Evolutionary conservation across 495 filamentous ascomycete species (phyloP), one percentile per base, ranked within the genome.

Genomic region (Podospora didyma): DNA sequence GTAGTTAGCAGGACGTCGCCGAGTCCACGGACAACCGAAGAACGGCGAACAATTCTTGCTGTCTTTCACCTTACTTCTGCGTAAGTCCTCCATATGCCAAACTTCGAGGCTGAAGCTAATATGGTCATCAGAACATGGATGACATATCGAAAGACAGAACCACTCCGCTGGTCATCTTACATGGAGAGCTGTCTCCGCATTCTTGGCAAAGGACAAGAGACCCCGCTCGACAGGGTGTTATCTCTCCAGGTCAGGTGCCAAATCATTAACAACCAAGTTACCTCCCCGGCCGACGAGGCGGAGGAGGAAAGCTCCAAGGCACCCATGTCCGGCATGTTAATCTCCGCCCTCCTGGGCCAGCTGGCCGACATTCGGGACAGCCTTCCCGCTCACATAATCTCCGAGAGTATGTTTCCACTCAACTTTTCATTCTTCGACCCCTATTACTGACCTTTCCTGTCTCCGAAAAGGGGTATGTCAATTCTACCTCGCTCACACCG

Each of bases 281-380:
- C 19, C 19, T 24, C 2, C 2, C 16, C 37, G 11, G 6, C 23
- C 21, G 39, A 21, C 37, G 51, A 45, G 0, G 5, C 2, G 0
- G 35, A 7, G 39, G 51, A 45, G 7, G 39, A 7, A 17, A 4
- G 20, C 11, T 12, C 20, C 41, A 41, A 31, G 10, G 37, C 31
- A 17, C 52, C 24, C 34, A 16, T 42, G n/a, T 57, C 61, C 6
- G 2, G 39, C 20, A 14, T 44, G 7, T 24, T 66, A 11, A 35
- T 45, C 16, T 23, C 54, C 4, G 57, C 58, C 6, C 41, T 62
- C n/a, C 21, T 63, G 11, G 48, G 55, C 17, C 59, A 65, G 21
- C 35, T 67, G 6, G 31, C 21, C 23, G 56, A 62, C 21, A 58
- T 65, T 9, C 39, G 53, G 12, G 57, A 57, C 34, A 67, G 51